Conservation (phyloP, 495 filamentous ascomycete genomes). For the Umbilicaria muhlenbergii region DNA sequence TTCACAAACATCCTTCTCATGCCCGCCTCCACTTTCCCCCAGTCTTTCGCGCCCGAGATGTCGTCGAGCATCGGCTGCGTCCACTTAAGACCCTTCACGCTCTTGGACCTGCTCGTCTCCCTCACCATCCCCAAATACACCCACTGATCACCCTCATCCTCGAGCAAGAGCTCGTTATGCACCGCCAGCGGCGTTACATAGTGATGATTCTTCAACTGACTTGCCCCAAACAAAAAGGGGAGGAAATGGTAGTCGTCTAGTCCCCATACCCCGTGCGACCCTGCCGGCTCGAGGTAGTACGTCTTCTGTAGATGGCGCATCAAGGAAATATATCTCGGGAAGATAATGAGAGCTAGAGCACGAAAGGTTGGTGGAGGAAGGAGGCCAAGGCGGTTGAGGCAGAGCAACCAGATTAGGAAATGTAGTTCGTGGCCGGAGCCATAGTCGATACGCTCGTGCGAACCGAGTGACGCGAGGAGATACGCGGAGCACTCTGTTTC, state of each 20-base stretch:
- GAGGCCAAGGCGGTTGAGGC: slow-evolving; percentile 64
- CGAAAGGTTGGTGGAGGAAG: slow-evolving; percentile 50
- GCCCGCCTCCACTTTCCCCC: slow-evolving; percentile 83
- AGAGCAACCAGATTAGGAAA: slow-evolving; percentile 87
- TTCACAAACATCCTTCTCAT: slow-evolving; percentile 94
- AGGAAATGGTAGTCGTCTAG: slow-evolving; percentile 93
- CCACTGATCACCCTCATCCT: slow-evolving; percentile 69
- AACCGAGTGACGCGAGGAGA: slow-evolving; percentile 69
- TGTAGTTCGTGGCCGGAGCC: slow-evolving; percentile 95
- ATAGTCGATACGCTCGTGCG: slow-evolving; percentile 82
- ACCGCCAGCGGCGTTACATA: slow-evolving; percentile 78
- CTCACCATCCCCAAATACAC: slow-evolving; percentile 83
- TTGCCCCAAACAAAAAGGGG: slow-evolving; percentile 92
- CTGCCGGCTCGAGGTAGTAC: slow-evolving; percentile 92
- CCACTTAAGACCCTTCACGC: slow-evolving; percentile 88
- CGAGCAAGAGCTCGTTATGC: slow-evolving; percentile 70
- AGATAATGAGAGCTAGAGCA: slow-evolving; percentile 57
- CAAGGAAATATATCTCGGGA: slow-evolving; percentile 63
- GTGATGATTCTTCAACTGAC: slow-evolving; percentile 74
- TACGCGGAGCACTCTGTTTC: slow-evolving; percentile 63
- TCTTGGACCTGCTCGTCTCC: slow-evolving; percentile 94
- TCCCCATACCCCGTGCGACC: slow-evolving; percentile 92
- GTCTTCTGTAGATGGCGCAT: slow-evolving; percentile 73
- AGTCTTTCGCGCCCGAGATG: slow-evolving; percentile 81
- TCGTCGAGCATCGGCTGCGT: slow-evolving; percentile 98